These are phyloP conservation scores for Candida sithepensis DNA, from an alignment of 805 yeast genomes.

Conservation along the genomic window DNA sequence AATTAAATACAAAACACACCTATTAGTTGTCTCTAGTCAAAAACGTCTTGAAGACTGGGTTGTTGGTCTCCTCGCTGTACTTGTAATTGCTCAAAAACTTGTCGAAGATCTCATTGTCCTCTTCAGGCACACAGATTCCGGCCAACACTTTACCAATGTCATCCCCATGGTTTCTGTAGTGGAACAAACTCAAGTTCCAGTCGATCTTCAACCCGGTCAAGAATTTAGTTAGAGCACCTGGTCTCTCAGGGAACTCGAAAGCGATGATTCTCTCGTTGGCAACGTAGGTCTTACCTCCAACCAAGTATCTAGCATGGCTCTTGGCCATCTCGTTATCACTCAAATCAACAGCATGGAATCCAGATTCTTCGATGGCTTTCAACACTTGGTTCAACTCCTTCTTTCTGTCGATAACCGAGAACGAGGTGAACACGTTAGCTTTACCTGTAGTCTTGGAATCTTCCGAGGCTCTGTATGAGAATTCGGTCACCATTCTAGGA, in stretches of 20 bases:
- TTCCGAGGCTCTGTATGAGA: conserved; percentile 74
- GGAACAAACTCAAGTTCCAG: conserved; percentile 94
- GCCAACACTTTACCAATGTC: conserved; percentile 92
- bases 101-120: conserved; percentile 61
- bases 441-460: conserved; percentile 35
- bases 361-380: conserved; percentile 53
- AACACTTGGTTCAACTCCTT: conserved; percentile 68
- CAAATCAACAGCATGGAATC: conserved; percentile 76
- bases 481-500: conserved; percentile 92
- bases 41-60: conserved; percentile 80
- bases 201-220: conserved; percentile 63
- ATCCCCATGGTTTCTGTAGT: conserved; percentile 94
- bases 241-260: conserved; percentile 96
- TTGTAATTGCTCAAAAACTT: conserved; percentile 66
- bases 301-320: conserved; percentile 91
- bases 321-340: conserved; percentile 94
- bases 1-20: background rate
- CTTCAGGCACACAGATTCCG: conserved; percentile 80
- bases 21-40: conserved; percentile 32
- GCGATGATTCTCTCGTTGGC: conserved; percentile 73
- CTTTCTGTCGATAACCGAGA: conserved; percentile 73
- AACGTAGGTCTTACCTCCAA: conserved; percentile 82
- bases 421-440: conserved; percentile 86
- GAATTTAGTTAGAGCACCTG: conserved; percentile 87
- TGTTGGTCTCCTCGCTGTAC: conserved; percentile 77